Evolutionary conservation across 345 rosid genomes (phyloP), one percentile per base, ranked within the genome.

Genomic region (Syzygium aromaticum): DNA sequence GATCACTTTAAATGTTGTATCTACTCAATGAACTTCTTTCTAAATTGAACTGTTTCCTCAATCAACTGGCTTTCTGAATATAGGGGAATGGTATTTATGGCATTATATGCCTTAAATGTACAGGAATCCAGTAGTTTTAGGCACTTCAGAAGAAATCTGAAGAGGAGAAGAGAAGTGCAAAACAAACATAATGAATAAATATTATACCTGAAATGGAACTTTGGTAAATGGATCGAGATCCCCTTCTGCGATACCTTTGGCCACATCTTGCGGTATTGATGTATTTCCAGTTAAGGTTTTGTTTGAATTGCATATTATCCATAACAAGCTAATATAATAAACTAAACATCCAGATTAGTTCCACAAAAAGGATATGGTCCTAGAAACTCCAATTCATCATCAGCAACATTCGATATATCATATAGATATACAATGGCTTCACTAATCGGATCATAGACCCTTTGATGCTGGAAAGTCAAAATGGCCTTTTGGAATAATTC

Each of bases 281-380:
- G 99, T 98, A 86, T 90, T 78, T 43, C 88, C 40, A 90, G 80
- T 95, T 93, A 98, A 95, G 95, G 93, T 49, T 84, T 77, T 86
- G 30, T 30, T 19, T 8, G 61, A 40, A 73, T 73, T 73, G 80
- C 80, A 38, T 22, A 73, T 1, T 27, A 73, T 10, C 49, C 80
- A 17, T 73, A 73, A 73, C 25, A 73, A 73, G 78, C 78, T 67
- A 33, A 17, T 33, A 33, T 17, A 67, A 33, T 67, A 67, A 33
- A 30, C 21, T 33, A 5, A 67, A 67, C 13, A 51, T 28, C 78
- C 7, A 67, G 1, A 89, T 22, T 33, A 88, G 53, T 86, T 87
- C 84, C 85, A 86, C 25, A 30, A 57, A 88, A 93, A 98, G 99
- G 99, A 98, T 98, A 98, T 98, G 99, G 99, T 92, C 99, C 99